Conservation (phyloP, 2,329 filamentous ascomycete species). For the Pseudopyricularia javanii region DNA sequence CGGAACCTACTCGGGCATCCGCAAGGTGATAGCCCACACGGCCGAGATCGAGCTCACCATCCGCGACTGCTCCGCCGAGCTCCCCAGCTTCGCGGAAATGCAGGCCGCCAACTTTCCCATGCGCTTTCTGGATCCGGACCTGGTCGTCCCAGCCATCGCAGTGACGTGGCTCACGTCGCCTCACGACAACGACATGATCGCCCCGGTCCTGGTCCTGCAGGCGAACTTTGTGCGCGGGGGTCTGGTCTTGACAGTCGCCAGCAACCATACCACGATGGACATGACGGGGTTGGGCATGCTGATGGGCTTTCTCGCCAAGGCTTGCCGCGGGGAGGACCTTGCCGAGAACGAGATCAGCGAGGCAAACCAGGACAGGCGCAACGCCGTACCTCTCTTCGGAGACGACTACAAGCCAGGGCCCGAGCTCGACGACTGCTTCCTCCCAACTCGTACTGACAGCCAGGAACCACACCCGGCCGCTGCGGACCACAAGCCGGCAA, state of each 20-base stretch:
- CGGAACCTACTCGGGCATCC: constrained; percentile 16
- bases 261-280: constrained; percentile 11
- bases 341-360: constrained; percentile 26
- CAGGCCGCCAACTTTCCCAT: constrained; percentile 28
- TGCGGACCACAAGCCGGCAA: constrained; percentile 12
- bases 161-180: constrained; percentile 24
- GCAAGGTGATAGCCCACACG: constrained; percentile 24
- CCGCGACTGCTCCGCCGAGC: constrained; percentile 11
- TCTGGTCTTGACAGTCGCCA: constrained; percentile 8
- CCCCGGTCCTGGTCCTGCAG: constrained; percentile 25
- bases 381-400: constrained; percentile 26
- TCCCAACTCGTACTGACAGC: constrained; percentile 11
- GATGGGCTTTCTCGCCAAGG: constrained; percentile 30
- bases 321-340: constrained; percentile 30
- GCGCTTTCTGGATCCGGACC: constrained; percentile 31
- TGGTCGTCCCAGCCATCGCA: constrained; percentile 12
- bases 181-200: constrained; percentile 8
- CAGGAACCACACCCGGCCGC: constrained; percentile 1
- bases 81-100: constrained; percentile 18
- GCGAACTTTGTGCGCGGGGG: constrained; percentile 10
- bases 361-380: constrained; percentile 19
- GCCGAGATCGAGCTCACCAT: constrained; percentile 21
- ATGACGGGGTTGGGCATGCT: constrained; percentile 10
- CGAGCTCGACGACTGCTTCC: constrained; percentile 22
- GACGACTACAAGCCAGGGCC: constrained; percentile 18